Conservation (phyloP, 108 stramenopile genomes). For the Fragilariopsis cylindrus region DNA sequence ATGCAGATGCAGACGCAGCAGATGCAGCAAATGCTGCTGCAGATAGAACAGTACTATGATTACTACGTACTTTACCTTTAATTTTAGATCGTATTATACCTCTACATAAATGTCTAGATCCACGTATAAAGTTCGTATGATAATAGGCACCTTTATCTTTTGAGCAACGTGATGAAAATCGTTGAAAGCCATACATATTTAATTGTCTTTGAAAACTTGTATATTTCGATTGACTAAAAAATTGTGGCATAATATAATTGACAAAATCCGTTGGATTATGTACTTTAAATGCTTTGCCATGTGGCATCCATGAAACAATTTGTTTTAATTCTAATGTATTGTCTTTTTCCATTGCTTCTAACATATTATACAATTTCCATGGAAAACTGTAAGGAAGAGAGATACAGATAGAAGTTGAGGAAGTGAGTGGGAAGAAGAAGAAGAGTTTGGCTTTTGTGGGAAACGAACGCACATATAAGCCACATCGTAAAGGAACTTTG, state of each 20-base stretch:
- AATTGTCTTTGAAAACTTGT: conserved; percentile 55
- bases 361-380: conserved; percentile 43
- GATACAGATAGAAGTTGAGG: not conserved
- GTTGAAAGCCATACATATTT: conserved; percentile 56
- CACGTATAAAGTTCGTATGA: conserved; percentile 39
- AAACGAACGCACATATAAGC: no score
- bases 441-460: no score
- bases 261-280: conserved; percentile 67
- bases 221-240: conserved; percentile 83
- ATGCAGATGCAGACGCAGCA: no score
- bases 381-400: conserved; percentile 14
- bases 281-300: conserved; percentile 71
- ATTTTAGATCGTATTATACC: conserved; percentile 52
- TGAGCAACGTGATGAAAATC: conserved; percentile 37
- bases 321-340: conserved; percentile 21
- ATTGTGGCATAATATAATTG: conserved; percentile 68
- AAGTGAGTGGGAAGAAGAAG: no score
- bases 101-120: conserved; percentile 26
- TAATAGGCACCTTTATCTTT: conserved; percentile 37
- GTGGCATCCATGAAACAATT: conserved; percentile 76
- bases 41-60: not conserved
- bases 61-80: conserved; percentile 64
- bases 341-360: conserved; percentile 32
- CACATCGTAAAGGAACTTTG: no score
- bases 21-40: no score